Evolutionary conservation across 2,329 filamentous ascomycete species (phyloP).

Genomic region (Rhinocladiella similis): DNA sequence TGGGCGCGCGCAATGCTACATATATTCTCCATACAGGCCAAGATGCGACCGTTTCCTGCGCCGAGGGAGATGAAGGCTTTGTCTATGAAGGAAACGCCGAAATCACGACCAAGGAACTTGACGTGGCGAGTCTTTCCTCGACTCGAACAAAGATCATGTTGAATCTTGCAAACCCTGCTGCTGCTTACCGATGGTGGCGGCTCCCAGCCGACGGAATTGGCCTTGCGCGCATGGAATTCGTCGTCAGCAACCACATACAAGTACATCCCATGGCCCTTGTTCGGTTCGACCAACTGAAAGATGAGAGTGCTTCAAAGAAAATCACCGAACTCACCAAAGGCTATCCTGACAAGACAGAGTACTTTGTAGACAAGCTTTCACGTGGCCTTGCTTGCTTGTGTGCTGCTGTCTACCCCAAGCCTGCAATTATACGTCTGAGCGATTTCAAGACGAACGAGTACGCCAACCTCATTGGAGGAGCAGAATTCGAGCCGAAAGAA

Average conservation of each 20-base stretch:
- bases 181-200: slow-evolving; percentile 43
- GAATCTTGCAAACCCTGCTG: slow-evolving; percentile 40
- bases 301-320: slow-evolving; percentile 29
- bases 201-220: slow-evolving; percentile 42
- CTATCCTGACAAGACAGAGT: slow-evolving; percentile 39
- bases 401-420: slow-evolving; percentile 40
- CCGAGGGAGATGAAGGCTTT: slow-evolving; percentile 40
- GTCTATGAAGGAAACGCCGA: slow-evolving; percentile 40
- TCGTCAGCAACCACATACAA: slow-evolving; percentile 1
- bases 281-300: slow-evolving; percentile 1
- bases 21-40: slow-evolving; percentile 40
- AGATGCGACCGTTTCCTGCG: slow-evolving; percentile 42
- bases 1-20: slow-evolving; percentile 39
- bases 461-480: slow-evolving; percentile 41
- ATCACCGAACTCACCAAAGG: slow-evolving; percentile 34
- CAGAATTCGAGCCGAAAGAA: slow-evolving; percentile 41
- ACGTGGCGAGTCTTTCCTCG: slow-evolving; percentile 30
- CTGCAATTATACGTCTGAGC: slow-evolving; percentile 41
- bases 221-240: slow-evolving; percentile 41
- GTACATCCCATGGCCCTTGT: slow-evolving; percentile 4
- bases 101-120: slow-evolving; percentile 36
- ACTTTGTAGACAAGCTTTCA: slow-evolving; percentile 41
- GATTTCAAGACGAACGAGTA: slow-evolving; percentile 47
- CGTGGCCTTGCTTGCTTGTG: slow-evolving; percentile 41
- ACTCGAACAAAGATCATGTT: slow-evolving; percentile 39